A percentile compares a stretch with the other conserved stretches of the same genome.
phyloP scores from a whole-genome alignment of 108 stramenopile genomes.

The Cyclotella sp. region DNA sequence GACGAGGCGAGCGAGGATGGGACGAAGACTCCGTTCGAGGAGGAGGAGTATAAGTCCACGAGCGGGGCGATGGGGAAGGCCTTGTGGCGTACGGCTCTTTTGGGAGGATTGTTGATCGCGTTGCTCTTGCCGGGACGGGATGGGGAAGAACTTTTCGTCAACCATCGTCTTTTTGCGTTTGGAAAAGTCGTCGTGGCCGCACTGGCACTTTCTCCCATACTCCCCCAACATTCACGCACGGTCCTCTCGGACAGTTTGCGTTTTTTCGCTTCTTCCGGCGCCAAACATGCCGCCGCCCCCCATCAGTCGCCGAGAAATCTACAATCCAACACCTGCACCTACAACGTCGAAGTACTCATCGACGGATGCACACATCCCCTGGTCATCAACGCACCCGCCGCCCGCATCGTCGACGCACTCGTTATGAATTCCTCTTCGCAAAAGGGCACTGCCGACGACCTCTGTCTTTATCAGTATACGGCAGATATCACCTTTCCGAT shows the following conservation, averaged over 20 bases:
- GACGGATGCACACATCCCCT: constrained; percentile 33
- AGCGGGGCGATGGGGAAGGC: neutral
- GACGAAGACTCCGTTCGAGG: neutral
- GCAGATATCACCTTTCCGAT: constrained; percentile 11
- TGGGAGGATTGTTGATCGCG: neutral
- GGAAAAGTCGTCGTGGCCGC: constrained; percentile 13
- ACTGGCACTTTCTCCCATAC: neutral
- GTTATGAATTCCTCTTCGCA: constrained; percentile 8
- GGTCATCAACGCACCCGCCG: constrained; percentile 25
- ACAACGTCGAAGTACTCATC: constrained; percentile 33
- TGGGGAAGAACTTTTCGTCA: neutral
- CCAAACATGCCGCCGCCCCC: neutral
- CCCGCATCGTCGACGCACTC: constrained; percentile 26
- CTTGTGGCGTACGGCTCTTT: neutral
- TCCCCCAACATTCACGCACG: neutral
- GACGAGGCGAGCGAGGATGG: neutral
- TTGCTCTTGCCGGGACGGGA: neutral
- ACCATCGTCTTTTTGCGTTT: neutral
- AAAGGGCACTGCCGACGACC: neutral
- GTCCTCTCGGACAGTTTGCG: neutral
- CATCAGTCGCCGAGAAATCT: neutral
- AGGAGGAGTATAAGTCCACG: neutral
- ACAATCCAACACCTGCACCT: constrained; percentile 16
- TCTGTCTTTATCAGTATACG: neutral
- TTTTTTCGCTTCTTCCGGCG: neutral